A percentile compares a stretch with the other conserved stretches of the same genome.
Conservation (phyloP, 202 grass and related monocot genomes). For the Carex arenaria region DNA sequence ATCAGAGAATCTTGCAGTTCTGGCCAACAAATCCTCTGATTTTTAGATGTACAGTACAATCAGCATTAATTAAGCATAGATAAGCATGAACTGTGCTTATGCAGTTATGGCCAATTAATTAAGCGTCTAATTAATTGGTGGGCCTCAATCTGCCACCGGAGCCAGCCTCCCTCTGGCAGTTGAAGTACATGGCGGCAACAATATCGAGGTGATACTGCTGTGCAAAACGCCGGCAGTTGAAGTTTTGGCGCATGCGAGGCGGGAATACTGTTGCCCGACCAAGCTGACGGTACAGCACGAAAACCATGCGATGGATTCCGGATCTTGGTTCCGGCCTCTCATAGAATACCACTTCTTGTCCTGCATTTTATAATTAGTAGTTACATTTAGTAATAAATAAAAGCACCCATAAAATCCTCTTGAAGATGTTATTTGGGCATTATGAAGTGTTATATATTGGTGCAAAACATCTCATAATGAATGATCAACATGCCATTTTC, state of each 20-base stretch:
- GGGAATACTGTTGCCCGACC: conserved; percentile 46
- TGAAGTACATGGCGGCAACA: conserved; percentile 55
- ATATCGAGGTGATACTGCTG: conserved; percentile 33
- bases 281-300: conserved; percentile 55
- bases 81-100: not conserved
- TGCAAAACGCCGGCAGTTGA: conserved; percentile 42
- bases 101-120: not conserved
- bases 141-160: conserved; percentile 51
- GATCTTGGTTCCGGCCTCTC: conserved; percentile 44
- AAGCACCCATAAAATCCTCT: not conserved
- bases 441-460: too few relatives aligned
- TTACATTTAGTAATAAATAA: not conserved
- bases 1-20: too few relatives aligned
- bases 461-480: too few relatives aligned
- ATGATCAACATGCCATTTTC: too few relatives aligned
- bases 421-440: too few relatives aligned
- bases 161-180: conserved; percentile 65
- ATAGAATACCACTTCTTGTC: conserved; percentile 50
- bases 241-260: conserved; percentile 48
- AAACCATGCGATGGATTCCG: conserved; percentile 67
- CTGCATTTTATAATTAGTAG: conserved; percentile 18
- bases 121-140: not conserved
- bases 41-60: not conserved
- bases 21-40: too few relatives aligned
- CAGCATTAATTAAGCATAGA: not conserved